Base-by-base conservation (phyloP, 495 filamentous ascomycete genomes). In the Xylaria bambusicola region DNA sequence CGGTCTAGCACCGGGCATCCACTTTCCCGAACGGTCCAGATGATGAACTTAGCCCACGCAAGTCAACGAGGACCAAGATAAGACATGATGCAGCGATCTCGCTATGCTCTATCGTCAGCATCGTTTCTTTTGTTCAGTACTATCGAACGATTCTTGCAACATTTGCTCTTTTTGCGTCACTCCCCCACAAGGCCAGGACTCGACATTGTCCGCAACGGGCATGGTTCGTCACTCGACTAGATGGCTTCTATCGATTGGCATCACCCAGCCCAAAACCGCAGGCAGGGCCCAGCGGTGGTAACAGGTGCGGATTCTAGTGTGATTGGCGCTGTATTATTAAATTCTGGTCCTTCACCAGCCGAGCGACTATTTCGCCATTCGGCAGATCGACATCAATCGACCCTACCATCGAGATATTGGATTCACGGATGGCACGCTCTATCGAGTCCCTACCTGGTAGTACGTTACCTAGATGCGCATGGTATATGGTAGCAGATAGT, bases 71-170 rank as follows among this genome's bases (percentile, higher is more conserved):
- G 56, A 44, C 36, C 46, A 23, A 44, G 56, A 58, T 58, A 58
- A 51, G 56, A 47, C 42, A 47, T 45, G 44, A 31, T 24, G 36
- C 9, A 41, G 56, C 46, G 36, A 41, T 44, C 46, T 42, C 26
- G 45, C 55, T 40, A 20, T 52, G 26, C 55, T 59, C 36, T 36
- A 52, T 44, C 17, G 38, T 46, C 24, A 48, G 53, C 41, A 47
- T n/a, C 45, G 18, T 60, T 60, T 53, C 49, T 60, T 60, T 60
- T 60, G 57, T 40, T 47, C 57, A 44, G 38, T 60, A 60, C 57
- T 60, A 60, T 60, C 57, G 57, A 60, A 60, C 49, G 36, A 60
- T 60, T 53, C 49, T 53, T 29, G 48, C 56, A 41, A 48, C 46
- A 49, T 52, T 29, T 50, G 33, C 29, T 1, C 31, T 35, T n/a